Evolutionary conservation across 371 early-diverging fungal species (phyloP).

Genomic region (Lichtheimia hyalospora): DNA sequence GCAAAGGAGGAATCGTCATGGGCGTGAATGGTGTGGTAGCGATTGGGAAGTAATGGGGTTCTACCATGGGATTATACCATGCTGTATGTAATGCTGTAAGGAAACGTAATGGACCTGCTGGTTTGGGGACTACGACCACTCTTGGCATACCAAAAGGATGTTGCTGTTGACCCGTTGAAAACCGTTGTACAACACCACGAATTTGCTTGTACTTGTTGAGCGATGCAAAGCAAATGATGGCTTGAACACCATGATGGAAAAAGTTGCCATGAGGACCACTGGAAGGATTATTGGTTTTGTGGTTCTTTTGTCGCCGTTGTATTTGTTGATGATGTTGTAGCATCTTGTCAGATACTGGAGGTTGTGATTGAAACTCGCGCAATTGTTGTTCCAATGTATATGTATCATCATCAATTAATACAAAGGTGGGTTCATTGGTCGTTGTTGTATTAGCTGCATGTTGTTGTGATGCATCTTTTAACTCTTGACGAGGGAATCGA

Average conservation of each 20-base stretch:
- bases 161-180: conserved; percentile 8
- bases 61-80: conserved; percentile 52
- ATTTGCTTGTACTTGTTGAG: conserved; percentile 57
- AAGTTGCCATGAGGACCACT: conserved; percentile 2
- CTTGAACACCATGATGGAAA: conserved; percentile 34
- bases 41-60: conserved; percentile 61
- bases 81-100: conserved; percentile 65
- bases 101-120: conserved; percentile 65
- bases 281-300: background rate
- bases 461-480: background rate
- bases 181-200: conserved; percentile 50
- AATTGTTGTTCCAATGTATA: background rate
- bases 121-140: conserved; percentile 65
- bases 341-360: background rate
- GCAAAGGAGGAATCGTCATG: conserved; percentile 3
- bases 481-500: background rate
- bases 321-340: background rate
- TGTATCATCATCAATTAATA: background rate
- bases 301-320: background rate
- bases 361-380: background rate
- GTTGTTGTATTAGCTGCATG: too few species aligned
- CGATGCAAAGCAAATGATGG: conserved; percentile 62
- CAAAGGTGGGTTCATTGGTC: background rate
- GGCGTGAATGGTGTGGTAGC: conserved; percentile 58
- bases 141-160: conserved; percentile 39